A percentile compares a stretch with the other conserved stretches of the same genome.
Conservation (phyloP, 176 grass and related monocot genomes). For the Areca catechu region DNA sequence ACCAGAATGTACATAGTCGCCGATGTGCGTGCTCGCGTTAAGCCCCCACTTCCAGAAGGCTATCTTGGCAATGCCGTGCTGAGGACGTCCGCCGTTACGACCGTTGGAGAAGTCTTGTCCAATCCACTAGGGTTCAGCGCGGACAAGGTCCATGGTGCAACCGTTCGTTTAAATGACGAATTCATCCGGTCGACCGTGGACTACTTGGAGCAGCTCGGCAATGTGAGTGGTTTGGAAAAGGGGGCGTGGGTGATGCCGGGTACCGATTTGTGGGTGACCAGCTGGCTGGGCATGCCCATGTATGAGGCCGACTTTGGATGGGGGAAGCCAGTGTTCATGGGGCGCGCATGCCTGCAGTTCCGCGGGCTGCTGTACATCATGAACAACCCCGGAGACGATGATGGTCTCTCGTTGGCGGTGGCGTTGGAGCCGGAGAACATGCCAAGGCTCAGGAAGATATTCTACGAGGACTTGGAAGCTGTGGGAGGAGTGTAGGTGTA, state of each 20-base stretch:
- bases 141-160: slow-evolving; percentile 40
- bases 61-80: slow-evolving; percentile 32
- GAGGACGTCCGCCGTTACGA: slow-evolving; percentile 30
- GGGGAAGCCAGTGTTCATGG: slow-evolving; percentile 2
- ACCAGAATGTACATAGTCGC: background rate
- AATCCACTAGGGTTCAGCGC: slow-evolving; percentile 25
- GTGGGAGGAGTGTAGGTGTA: no score
- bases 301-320: slow-evolving; percentile 16
- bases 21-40: background rate
- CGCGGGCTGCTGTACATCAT: no score
- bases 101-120: slow-evolving; percentile 32
- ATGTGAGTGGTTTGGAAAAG: slow-evolving; percentile 28
- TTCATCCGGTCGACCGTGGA: slow-evolving; percentile 48
- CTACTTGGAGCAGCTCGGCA: slow-evolving; percentile 31
- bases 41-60: background rate
- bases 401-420: slow-evolving; percentile 32
- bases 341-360: no score
- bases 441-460: slow-evolving; percentile 45
- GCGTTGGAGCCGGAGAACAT: slow-evolving; percentile 62
- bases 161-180: slow-evolving; percentile 36
- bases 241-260: slow-evolving; percentile 43
- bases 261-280: slow-evolving; percentile 5
- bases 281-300: background rate
- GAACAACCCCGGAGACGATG: slow-evolving; percentile 33
- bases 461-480: slow-evolving; percentile 30